phyloP scores from a whole-genome alignment of 2,329 filamentous ascomycete species.

The Cytospora piceae region DNA sequence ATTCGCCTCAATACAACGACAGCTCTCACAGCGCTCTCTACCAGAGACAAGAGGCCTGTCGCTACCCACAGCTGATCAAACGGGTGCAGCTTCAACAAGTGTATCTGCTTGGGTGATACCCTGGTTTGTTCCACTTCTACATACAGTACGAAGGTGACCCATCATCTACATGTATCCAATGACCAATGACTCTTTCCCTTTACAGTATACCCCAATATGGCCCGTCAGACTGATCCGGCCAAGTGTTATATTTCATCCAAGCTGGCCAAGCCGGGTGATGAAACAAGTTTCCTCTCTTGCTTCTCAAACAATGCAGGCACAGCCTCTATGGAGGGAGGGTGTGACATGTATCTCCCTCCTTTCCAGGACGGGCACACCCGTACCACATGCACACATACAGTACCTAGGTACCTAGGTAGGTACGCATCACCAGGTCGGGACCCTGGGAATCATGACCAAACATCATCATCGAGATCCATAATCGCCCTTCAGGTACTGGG shows the following conservation, averaged over 20 bases:
- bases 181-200: conserved; percentile 1
- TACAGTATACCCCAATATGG: conserved; percentile 1
- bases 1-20: conserved; percentile 13
- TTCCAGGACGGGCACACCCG: not conserved
- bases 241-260: conserved; percentile 7
- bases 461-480: not conserved
- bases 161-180: conserved; percentile 14
- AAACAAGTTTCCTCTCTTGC: not conserved
- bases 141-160: conserved; percentile 2
- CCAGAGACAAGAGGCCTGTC: conserved; percentile 4
- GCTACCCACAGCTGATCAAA: conserved; percentile 18
- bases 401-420: not conserved
- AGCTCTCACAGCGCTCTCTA: not conserved
- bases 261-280: conserved; percentile 5
- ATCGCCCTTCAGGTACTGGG: not conserved
- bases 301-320: conserved; percentile 12
- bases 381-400: not conserved
- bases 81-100: not conserved
- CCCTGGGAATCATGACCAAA: not conserved
- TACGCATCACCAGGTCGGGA: not conserved
- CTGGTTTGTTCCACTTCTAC: not conserved
- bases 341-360: not conserved
- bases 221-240: not conserved
- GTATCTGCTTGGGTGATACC: conserved; percentile 8
- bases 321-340: conserved; percentile 2